Evolutionary conservation across 2,329 filamentous ascomycete species (phyloP), one percentile per base, ranked within the genome.

Genomic region (Colletotrichum shisoi): DNA sequence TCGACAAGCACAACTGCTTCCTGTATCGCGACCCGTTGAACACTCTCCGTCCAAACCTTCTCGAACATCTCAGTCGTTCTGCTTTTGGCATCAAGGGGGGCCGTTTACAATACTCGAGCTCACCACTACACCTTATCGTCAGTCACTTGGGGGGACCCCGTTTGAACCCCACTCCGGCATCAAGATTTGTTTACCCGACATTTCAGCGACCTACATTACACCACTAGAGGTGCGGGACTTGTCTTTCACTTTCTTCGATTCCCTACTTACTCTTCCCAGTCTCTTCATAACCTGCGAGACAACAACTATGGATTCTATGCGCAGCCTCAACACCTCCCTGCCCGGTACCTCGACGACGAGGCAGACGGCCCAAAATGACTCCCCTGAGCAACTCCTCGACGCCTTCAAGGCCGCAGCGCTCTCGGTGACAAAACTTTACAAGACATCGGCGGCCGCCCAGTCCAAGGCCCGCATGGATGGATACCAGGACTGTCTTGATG

Each of bases 381-480:
- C 82, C 19, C 84, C 86, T 19, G 87, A 89, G 74, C 84, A 88
- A 75, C 87, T 97, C 54, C 87, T 97, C 65, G 90, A 94, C 72
- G 90, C 92, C 66, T 99, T 99, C 84, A 95, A 93, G 78, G 89
- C 91, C 17, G 95, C 95, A 40, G 95, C 95, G 21, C 84, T 97
- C 40, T 96, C 93, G 6, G 94, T 98, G 62, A 98, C 95, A 54
- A 97, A 96, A 74, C 88, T 99, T 15, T 98, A 98, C 82, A 97
- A 97, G 79, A 94, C 90, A 45, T 94, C 94, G 3, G 90, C 92
- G 13, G 84, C 88, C 39, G 91, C 92, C 56, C 89, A 95, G 76
- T 84, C 89, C 57, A 89, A 89, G 73, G 89, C 93, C 53, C 88
- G 92, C 57, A 81, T 87, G 57, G 90, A 94, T 45, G 95, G 95